Base-by-base conservation (phyloP, 2,329 filamentous ascomycete species). In the Scedosporium aurantiacum region DNA sequence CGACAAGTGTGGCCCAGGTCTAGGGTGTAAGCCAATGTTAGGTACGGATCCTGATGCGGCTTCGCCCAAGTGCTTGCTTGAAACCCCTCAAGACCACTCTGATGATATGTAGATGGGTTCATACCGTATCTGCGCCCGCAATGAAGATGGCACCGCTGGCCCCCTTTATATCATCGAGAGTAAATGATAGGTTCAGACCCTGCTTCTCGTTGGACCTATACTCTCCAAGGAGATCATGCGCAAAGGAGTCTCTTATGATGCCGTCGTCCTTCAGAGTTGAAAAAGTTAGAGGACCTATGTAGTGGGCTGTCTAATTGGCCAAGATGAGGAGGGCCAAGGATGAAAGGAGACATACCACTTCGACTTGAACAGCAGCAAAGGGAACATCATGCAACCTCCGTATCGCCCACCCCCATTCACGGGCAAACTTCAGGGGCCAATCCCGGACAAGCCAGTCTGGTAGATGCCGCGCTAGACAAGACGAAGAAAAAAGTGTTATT, bases 71-170 rank as follows among this genome's bases (percentile, higher is more conserved):
- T n/a, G 27, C 23, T n/a, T n/a, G 27, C 23, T n/a, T 16, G 32
- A 4, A 37, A 37, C 32, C 32, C 32, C 5, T 12, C 12, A 37
- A 4, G 10, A 10, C 32, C 32, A 12, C 6, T 37, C 3, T 37
- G 32, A 21, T 23, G 7, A 58, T n/a, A 18, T 10, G 37, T 23
- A 23, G 16, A 10, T 7, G 28, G 32, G 65, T 43, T 64, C 69
- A 63, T 60, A 70, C 69, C 25, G 76, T 77, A 64, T 80, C 74
- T 28, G 73, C 72, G n/a, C 78, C 78, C 16, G 78, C 78, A 62
- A 78, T 77, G 64, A 76, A 79, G 50, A 80, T 73, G 5, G 79
- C 76, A 0, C 76, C 79, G 1, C 77, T 73, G 3, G 78, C 78
- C 28, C 78, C 78, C 66, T 79, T 78, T 66, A 81, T 77, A 63